These are phyloP conservation scores for Coleophoma eucalyptorum DNA, from an alignment of 2,329 filamentous ascomycete genomes.

Conservation along the genomic window DNA sequence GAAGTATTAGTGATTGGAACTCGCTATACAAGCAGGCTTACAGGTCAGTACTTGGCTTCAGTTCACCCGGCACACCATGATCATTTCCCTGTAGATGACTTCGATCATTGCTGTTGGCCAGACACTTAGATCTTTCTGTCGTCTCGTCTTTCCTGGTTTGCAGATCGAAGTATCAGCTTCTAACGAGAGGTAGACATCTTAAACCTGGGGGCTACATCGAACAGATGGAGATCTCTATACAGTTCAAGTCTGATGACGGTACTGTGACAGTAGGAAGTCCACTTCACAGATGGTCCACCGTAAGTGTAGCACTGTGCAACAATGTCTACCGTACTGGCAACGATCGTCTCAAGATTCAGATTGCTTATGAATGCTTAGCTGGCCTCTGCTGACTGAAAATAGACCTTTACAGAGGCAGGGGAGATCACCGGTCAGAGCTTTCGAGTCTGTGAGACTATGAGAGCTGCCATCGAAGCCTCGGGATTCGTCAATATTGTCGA, in stretches of 20 bases:
- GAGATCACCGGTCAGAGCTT: conserved; percentile 33
- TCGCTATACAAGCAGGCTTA: conserved; percentile 47
- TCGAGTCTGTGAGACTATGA: conserved; percentile 19
- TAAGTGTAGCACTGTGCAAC: conserved; percentile 2
- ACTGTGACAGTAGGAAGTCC: conserved; percentile 35
- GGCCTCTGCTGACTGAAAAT: neutral
- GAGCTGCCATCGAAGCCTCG: conserved; percentile 13
- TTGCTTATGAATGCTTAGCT: too few species aligned
- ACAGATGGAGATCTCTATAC: conserved; percentile 21
- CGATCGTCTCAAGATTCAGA: too few species aligned
- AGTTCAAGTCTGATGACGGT: conserved; percentile 39
- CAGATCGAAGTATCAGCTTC: neutral
- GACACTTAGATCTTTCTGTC: neutral
- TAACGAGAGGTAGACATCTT: conserved; percentile 24
- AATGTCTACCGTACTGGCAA: neutral
- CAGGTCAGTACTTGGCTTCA: conserved; percentile 28
- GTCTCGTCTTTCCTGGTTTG: neutral
- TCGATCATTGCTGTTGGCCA: too few species aligned
- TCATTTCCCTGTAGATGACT: neutral
- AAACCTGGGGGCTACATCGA: conserved; percentile 33
- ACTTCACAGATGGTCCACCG: conserved; percentile 34
- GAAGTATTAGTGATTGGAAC: conserved; percentile 53
- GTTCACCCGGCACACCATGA: conserved; percentile 11
- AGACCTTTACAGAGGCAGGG: conserved; percentile 37
- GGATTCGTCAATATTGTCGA: conserved; percentile 28